Conservation (phyloP, 371 early-diverging fungal genomes). For the Fennellomyces sp. region DNA sequence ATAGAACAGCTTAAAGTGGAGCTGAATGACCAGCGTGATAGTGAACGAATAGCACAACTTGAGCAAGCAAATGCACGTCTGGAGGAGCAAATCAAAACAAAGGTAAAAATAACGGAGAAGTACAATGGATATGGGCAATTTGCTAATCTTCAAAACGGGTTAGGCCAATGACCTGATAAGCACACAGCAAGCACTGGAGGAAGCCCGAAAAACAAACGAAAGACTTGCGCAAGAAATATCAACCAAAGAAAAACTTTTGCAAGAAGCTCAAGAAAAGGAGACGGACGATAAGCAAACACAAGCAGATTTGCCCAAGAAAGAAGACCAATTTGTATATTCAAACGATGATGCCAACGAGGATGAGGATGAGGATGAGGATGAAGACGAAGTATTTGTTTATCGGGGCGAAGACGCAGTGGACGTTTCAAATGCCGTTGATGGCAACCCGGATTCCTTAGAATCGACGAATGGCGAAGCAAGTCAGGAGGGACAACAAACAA, state of each 20-base stretch:
- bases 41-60: slow-evolving; percentile 16
- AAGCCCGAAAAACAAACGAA: background rate
- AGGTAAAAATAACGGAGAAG: slow-evolving; percentile 4
- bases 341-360: slow-evolving; percentile 1
- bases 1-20: slow-evolving; percentile 6
- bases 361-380: slow-evolving; percentile 33
- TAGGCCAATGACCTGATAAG: background rate
- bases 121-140: background rate
- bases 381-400: slow-evolving; percentile 46
- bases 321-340: slow-evolving; percentile 46
- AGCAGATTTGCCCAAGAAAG: slow-evolving; percentile 23
- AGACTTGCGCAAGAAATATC: slow-evolving; percentile 2
- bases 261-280: background rate
- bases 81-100: slow-evolving; percentile 14
- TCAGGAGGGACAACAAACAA: background rate
- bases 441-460: background rate
- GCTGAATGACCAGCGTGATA: slow-evolving; percentile 7
- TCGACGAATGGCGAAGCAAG: background rate
- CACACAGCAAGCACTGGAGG: background rate
- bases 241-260: background rate
- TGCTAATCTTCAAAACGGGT: too few species aligned
- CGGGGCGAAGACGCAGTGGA: slow-evolving; percentile 35
- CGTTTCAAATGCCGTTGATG: background rate
- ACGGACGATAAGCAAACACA: slow-evolving; percentile 24
- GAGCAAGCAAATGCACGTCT: slow-evolving; percentile 18